phyloP scores from a whole-genome alignment of 345 rosid genomes.

The Eucalyptus tenuipes region DNA sequence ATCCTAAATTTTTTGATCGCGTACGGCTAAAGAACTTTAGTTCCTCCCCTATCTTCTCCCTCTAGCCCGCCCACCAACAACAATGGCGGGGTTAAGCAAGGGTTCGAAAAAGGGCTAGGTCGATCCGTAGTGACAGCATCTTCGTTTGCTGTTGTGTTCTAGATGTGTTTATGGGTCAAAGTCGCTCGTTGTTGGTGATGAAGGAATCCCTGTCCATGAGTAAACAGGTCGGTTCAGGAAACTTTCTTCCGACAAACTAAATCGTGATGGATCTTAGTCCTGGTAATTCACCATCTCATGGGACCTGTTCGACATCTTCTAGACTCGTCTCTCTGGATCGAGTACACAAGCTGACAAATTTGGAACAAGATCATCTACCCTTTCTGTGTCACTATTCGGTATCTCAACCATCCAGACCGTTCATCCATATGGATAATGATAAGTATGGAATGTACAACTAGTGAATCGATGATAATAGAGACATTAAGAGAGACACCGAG shows the following conservation, averaged over 20 bases:
- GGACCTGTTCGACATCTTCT: not conserved
- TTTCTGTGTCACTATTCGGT: not conserved
- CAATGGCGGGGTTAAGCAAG: not conserved
- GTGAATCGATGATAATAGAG: not conserved
- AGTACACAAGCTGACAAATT: not conserved
- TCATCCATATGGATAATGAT: not conserved
- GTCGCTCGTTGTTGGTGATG: not conserved
- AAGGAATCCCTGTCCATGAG: not conserved
- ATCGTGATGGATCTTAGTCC: not conserved
- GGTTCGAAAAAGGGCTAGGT: not conserved
- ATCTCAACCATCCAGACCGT: not conserved
- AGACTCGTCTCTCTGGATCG: not conserved
- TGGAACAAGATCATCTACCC: not conserved
- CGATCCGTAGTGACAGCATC: not conserved
- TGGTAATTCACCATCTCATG: not conserved
- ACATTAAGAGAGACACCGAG: not conserved
- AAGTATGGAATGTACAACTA: not conserved
- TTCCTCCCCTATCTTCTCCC: not conserved
- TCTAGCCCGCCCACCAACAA: not conserved
- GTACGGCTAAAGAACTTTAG: not conserved
- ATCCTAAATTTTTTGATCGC: not conserved
- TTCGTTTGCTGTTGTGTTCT: not conserved
- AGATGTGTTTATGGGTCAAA: not conserved
- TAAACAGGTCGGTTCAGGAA: not conserved
- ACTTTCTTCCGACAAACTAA: not conserved